These are phyloP conservation scores for Kuraishia hungarica DNA, from an alignment of 805 yeast genomes.

Conservation along the genomic window DNA sequence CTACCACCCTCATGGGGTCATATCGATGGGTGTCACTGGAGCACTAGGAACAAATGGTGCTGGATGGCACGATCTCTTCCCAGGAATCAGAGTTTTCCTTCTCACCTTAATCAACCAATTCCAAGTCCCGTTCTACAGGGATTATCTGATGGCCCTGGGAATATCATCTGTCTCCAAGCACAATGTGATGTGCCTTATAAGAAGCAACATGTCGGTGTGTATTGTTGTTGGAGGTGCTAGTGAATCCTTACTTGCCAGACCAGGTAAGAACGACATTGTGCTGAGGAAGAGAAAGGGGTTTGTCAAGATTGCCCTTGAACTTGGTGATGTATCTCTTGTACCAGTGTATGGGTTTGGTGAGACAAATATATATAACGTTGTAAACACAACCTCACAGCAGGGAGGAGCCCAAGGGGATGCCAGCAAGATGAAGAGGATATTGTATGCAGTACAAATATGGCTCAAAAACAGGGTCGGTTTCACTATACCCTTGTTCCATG, in stretches of 20 bases:
- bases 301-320: constrained; percentile 73
- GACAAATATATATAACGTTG: constrained; percentile 44
- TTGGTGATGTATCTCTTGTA: constrained; percentile 71
- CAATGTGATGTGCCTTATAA: constrained; percentile 59
- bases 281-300: constrained; percentile 80
- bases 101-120: constrained; percentile 82
- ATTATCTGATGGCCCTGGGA: constrained; percentile 74
- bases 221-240: constrained; percentile 96
- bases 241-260: constrained; percentile 65
- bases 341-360: constrained; percentile 94
- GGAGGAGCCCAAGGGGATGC: constrained; percentile 14
- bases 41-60: constrained; percentile 79
- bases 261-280: constrained; percentile 60
- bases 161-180: constrained; percentile 73
- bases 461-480: constrained; percentile 68
- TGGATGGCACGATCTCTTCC: constrained; percentile 57
- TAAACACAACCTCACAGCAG: constrained; percentile 4
- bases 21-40: constrained; percentile 86
- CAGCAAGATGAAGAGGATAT: constrained; percentile 14
- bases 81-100: constrained; percentile 75
- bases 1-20: constrained; percentile 94
- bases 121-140: constrained; percentile 76
- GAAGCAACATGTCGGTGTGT: constrained; percentile 65
- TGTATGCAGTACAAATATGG: constrained; percentile 57
- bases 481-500: constrained; percentile 86